phyloP scores from a whole-genome alignment of 805 yeast genomes.

The Zygotorulaspora sp. region DNA sequence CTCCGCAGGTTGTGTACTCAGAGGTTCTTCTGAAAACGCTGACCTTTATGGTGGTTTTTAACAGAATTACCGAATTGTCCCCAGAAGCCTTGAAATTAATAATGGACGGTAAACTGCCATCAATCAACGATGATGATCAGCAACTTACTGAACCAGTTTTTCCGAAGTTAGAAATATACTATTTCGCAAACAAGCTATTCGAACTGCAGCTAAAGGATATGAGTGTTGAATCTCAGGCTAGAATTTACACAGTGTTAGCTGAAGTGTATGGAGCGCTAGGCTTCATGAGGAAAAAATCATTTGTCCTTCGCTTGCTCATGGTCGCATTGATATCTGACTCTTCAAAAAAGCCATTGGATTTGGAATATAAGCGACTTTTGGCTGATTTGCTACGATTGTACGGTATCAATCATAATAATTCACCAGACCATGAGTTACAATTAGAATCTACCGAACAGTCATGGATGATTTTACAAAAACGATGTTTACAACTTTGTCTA shows the following conservation, averaged over 20 bases:
- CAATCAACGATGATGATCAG: not conserved
- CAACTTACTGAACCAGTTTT: conserved; percentile 18
- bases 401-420: conserved; percentile 43
- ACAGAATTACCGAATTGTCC: conserved; percentile 47
- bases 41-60: conserved; percentile 53
- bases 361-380: conserved; percentile 42
- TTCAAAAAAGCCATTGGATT: conserved; percentile 19
- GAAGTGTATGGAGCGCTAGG: conserved; percentile 57
- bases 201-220: conserved; percentile 43
- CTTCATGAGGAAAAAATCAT: conserved; percentile 61
- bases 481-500: conserved; percentile 48
- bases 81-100: conserved; percentile 41
- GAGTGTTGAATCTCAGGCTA: conserved; percentile 50
- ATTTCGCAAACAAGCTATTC: conserved; percentile 45
- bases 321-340: conserved; percentile 45
- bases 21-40: conserved; percentile 64
- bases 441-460: conserved; percentile 33
- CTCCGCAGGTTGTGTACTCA: conserved; percentile 74
- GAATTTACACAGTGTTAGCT: conserved; percentile 63
- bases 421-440: conserved; percentile 32
- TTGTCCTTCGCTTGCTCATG: conserved; percentile 63
- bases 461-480: conserved; percentile 58
- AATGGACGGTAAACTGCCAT: conserved; percentile 36
- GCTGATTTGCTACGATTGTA: conserved; percentile 49
- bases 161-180: conserved; percentile 43